Base-by-base conservation (phyloP, 768 basidiomycete genomes). In the Krasilnikovozyma curviuscula region DNA sequence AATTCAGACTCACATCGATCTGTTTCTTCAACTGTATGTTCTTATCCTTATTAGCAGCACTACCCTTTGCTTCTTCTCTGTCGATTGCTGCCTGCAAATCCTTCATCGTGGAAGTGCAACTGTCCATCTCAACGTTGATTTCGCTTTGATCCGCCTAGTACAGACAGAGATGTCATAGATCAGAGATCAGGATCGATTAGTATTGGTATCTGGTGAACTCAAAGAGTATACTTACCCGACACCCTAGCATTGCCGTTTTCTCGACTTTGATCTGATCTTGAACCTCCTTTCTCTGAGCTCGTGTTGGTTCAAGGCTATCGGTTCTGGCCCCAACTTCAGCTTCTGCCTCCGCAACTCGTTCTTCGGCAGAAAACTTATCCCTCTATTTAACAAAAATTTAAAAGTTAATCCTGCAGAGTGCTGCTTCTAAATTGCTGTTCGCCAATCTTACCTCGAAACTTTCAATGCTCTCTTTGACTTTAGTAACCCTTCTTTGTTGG, bases 221-320 rank as follows among this genome's bases (percentile, higher is more conserved):
- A n/a, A n/a, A n/a, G n/a, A n/a, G n/a, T n/a, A n/a, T n/a, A n/a
- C n/a, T n/a, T n/a, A n/a, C n/a, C n/a, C n/a, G n/a, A n/a, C n/a
- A n/a, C n/a, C n/a, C n/a, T n/a, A n/a, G n/a, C n/a, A n/a, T n/a
- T n/a, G n/a, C n/a, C n/a, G 19, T 13, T n/a, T 31, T 65, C 60
- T 64, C 66, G 25, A 56, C 57, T 37, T 64, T 60, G 46, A 88
- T 76, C 33, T 63, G 66, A 9, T 69, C 68, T 37, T 82, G 56
- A 7, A 84, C 70, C 0, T 56, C 56, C 50, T 69, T 57, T n/a
- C 71, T 56, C 3, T 62, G 56, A 29, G 45, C 46, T n/a, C 46
- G 18, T 48, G 40, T 42, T 48, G 46, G 18, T 19, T 37, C 4
- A 40, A 27, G 35, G 32, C 29, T 18, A 9, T 73, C 69, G 5